Base-by-base conservation (phyloP, 106 monocot species). In the Narthecium ossifragum region DNA sequence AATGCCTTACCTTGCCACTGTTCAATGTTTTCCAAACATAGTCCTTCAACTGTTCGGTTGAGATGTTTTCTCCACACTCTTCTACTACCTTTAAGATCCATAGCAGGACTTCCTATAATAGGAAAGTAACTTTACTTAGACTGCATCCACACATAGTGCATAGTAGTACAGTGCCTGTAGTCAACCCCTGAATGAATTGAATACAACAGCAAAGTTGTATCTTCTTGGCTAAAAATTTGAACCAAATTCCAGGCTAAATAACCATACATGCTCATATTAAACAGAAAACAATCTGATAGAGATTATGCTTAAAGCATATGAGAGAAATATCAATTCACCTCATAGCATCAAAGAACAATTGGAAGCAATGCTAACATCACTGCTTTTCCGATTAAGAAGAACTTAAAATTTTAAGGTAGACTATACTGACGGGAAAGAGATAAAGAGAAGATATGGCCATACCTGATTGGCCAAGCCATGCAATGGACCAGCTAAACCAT, bases 401-500 rank as follows among this genome's bases (percentile, higher is more conserved):
- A n/a, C n/a, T n/a, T n/a, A n/a, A n/a, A n/a, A n/a, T n/a, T n/a
- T n/a, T n/a, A n/a, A n/a, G n/a, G n/a, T n/a, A n/a, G n/a, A n/a
- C n/a, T n/a, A n/a, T n/a, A n/a, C n/a, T n/a, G n/a, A n/a, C 48
- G 33, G 0, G 8, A 5, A 28, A 54, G 38, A 60, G 31, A 33
- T 23, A 39, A 2, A 23, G 2, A 21, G 17, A 49, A 41, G 22
- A 48, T n/a, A 43, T 8, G 34, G 14, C 1, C 22, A 46, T 74
- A 90, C 96, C 90, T 96, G 96, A 84, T 96, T 96, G 61, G 96
- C 96, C 60, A 96, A 81, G n/a, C 96, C 96, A 74, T 96, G 96
- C 26, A 96, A 84, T 57, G 96, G 96, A 4, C 96, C 96, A 65
- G 96, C 96, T 51, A 96, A 81, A 27, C 96, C 96, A 84, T 96